Evolutionary conservation across 345 rosid genomes (phyloP), one percentile per base, ranked within the genome.

Genomic region (Sisymbrium irio): DNA sequence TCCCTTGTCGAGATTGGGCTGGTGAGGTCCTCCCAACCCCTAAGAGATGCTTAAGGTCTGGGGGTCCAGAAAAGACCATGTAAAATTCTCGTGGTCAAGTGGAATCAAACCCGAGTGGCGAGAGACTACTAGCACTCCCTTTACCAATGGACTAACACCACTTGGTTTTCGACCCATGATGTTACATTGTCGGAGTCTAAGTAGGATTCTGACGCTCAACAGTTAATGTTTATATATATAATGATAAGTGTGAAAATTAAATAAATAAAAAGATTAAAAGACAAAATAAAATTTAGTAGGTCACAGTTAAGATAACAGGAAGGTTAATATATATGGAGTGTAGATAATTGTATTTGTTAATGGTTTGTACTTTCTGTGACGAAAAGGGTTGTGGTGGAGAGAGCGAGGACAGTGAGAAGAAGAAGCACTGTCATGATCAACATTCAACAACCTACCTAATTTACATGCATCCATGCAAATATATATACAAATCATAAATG

Each of bases 151-250:
- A 28, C 32, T 28, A 28, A 28, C 4, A 28, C 32, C 32, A 28
- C 32, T 28, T 28, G 32, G 32, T 28, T 28, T 27, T n/a, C n/a
- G n/a, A n/a, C n/a, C n/a, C n/a, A n/a, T n/a, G 42, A 44, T 44
- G 37, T 73, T 41, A 65, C 65, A 20, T 73, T 56, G 40, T 65
- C 57, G 17, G 50, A 15, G 30, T 59, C 68, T 12, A 57, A 9
- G 73, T 67, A 18, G 7, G 78, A 66, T 65, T 49, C 67, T 5
- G 73, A 25, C 32, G 67, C 4, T 50, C 78, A 73, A 50, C 78
- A 74, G 54, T 74, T 73, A 14, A 74, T 74, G 53, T 32, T 58
- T 32, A 73, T 54, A 45, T n/a, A n/a, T 13, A 57, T 64, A 46
- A 40, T 42, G 60, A 28, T 20, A 19, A 22, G 18, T 5, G 45